Percentiles rank a stretch among this genome's conserved stretches.
Conservation (phyloP, 2,329 filamentous ascomycete species). For the Sclerotiophoma versabilis region DNA sequence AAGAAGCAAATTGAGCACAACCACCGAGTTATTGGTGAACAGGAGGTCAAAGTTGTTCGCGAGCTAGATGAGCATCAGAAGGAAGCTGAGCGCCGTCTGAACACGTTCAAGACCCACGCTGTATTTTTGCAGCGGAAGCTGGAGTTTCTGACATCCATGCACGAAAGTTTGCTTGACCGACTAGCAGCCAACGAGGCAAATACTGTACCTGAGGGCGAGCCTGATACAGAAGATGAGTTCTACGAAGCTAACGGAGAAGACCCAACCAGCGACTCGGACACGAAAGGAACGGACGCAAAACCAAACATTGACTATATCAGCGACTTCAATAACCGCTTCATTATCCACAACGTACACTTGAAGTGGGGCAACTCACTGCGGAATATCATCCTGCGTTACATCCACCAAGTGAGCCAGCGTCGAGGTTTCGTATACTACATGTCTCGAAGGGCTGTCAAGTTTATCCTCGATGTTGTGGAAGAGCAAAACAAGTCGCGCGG, state of each 20-base stretch:
- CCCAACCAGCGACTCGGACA: slow-evolving; percentile 54
- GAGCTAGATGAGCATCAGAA: slow-evolving; percentile 61
- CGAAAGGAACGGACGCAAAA: slow-evolving; percentile 67
- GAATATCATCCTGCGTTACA: slow-evolving; percentile 96
- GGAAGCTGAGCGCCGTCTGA: slow-evolving; percentile 63
- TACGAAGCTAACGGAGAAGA: slow-evolving; percentile 63
- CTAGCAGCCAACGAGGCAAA: slow-evolving; percentile 64
- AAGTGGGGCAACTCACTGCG: slow-evolving; percentile 98
- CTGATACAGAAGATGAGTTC: slow-evolving; percentile 54
- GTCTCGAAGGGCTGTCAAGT: slow-evolving; percentile 93
- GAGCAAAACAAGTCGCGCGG: slow-evolving; percentile 76
- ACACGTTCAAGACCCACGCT: slow-evolving; percentile 63
- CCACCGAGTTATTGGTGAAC: slow-evolving; percentile 73
- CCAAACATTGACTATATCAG: slow-evolving; percentile 83
- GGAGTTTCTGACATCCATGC: slow-evolving; percentile 65
- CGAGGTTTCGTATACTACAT: slow-evolving; percentile 98
- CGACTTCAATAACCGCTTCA: slow-evolving; percentile 98
- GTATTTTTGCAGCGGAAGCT: slow-evolving; percentile 65
- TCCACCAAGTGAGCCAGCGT: slow-evolving; percentile 94
- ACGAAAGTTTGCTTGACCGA: slow-evolving; percentile 64
- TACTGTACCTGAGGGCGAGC: slow-evolving; percentile 52
- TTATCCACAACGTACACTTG: slow-evolving; percentile 94
- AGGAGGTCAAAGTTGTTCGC: slow-evolving; percentile 68
- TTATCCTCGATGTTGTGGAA: slow-evolving; percentile 96
- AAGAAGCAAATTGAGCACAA: slow-evolving; percentile 80